Evolutionary conservation across 202 grass and related monocot genomes (phyloP), one percentile per base, ranked within the genome.

Genomic region (Elaeis oleifera): DNA sequence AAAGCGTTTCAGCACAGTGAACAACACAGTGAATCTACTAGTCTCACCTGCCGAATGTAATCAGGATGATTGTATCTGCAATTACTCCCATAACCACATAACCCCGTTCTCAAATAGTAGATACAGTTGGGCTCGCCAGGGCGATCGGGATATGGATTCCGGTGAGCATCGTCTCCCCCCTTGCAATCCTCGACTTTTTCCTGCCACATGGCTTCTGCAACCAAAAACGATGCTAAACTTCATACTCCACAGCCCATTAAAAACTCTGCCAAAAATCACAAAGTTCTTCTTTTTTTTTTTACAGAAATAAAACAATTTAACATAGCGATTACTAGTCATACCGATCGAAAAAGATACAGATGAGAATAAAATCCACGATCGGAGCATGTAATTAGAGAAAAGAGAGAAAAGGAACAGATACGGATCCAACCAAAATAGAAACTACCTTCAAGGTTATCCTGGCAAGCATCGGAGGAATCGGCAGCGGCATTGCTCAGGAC

Each of bases 21-120:
- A 44, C 36, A 13, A 44, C 36, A 44, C 9, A 1, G 36, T 44
- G 9, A 44, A 44, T 44, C 36, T 44, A 44, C 36, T 44, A 3
- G 2, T 44, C 8, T 13, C 36, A 44, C 36, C 36, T 44, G 36
- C 36, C 36, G 9, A 13, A 13, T 44, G 36, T 9, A 44, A 44
- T 1, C 14, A 53, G 70, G 70, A 54, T 73, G 70, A n/a, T 73
- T 63, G 54, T 56, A 73, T 14, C 60, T 60, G 69, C 69, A 72
- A 0, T 51, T 72, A 49, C 20, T 61, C 59, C 70, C 70, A 53
- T 36, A 72, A 3, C 58, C 48, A 15, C 70, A 72, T 8, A 9
- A 20, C 16, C 70, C 70, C 14, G 58, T 72, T 15, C 50, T 27
- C 23, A 72, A 23, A 60, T 62, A 72, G 58, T 32, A 54, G 23